phyloP scores from a whole-genome alignment of 352 stramenopile genomes.

The Aphanomyces astaci region DNA sequence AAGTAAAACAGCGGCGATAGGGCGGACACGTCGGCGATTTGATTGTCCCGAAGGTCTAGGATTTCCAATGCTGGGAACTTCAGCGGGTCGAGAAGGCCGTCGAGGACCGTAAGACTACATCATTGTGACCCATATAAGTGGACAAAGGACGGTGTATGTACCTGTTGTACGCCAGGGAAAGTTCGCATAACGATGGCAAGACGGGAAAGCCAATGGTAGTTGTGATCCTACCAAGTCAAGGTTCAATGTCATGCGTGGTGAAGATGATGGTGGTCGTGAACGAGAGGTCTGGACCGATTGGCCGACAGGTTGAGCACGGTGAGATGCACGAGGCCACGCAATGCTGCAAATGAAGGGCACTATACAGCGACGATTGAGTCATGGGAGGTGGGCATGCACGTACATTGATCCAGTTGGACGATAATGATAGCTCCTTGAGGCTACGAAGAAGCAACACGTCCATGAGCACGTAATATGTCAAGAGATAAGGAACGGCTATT shows the following conservation, averaged over 20 bases:
- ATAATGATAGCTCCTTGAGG: conserved; percentile 68
- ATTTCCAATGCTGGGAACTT: conserved; percentile 70
- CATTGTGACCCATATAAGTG: no score
- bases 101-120: conserved; percentile 38
- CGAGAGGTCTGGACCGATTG: conserved; percentile 50
- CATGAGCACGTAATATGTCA: background rate
- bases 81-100: conserved; percentile 47
- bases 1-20: conserved; percentile 42
- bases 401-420: conserved; percentile 68
- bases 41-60: conserved; percentile 61
- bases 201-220: conserved; percentile 52
- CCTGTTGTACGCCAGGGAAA: conserved; percentile 72
- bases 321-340: conserved; percentile 55
- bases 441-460: conserved; percentile 18
- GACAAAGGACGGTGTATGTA: no score
- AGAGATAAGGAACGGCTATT: background rate
- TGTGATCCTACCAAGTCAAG: conserved; percentile 32
- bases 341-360: conserved; percentile 51
- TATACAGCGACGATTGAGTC: conserved; percentile 7
- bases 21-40: conserved; percentile 35
- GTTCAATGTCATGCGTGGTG: background rate
- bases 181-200: conserved; percentile 50
- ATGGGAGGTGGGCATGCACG: background rate
- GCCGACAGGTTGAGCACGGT: conserved; percentile 66
- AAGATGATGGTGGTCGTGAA: background rate